These are phyloP conservation scores for Phytophthora melonis DNA, from an alignment of 352 stramenopile species.

Conservation along the genomic window DNA sequence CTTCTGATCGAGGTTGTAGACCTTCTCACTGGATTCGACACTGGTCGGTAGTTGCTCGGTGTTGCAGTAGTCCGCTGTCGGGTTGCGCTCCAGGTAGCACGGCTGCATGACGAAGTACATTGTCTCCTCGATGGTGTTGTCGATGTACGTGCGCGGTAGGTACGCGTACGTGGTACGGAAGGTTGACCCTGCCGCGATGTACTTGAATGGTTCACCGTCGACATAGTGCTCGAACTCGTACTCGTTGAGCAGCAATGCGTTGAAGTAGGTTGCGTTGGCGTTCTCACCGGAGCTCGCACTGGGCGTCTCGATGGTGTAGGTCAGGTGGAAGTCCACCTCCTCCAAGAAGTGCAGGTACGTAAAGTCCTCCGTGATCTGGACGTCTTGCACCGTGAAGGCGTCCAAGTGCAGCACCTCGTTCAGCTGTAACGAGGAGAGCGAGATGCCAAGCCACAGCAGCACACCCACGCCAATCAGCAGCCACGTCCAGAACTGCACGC, in stretches of 20 bases:
- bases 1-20: conserved; percentile 55
- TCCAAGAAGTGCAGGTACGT: conserved; percentile 71
- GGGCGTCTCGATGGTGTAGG: conserved; percentile 55
- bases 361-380: conserved; percentile 62
- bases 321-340: conserved; percentile 66
- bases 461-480: conserved; percentile 48
- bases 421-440: conserved; percentile 43
- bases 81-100: conserved; percentile 48
- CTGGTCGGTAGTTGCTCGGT: conserved; percentile 43
- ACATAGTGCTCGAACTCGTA: conserved; percentile 63
- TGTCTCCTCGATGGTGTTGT: conserved; percentile 56
- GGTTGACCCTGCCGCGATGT: conserved; percentile 45
- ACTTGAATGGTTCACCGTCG: conserved; percentile 52
- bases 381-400: conserved; percentile 61
- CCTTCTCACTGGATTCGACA: conserved; percentile 51
- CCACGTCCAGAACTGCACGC: conserved; percentile 50
- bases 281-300: background rate
- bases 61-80: conserved; percentile 49
- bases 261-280: conserved; percentile 48
- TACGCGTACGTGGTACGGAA: conserved; percentile 61
- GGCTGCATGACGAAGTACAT: conserved; percentile 75
- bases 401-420: conserved; percentile 78
- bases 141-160: conserved; percentile 54
- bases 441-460: conserved; percentile 41
- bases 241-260: conserved; percentile 64